Base-by-base conservation (phyloP, 441 rosid genomes). In the Heliophila coronopifolia region DNA sequence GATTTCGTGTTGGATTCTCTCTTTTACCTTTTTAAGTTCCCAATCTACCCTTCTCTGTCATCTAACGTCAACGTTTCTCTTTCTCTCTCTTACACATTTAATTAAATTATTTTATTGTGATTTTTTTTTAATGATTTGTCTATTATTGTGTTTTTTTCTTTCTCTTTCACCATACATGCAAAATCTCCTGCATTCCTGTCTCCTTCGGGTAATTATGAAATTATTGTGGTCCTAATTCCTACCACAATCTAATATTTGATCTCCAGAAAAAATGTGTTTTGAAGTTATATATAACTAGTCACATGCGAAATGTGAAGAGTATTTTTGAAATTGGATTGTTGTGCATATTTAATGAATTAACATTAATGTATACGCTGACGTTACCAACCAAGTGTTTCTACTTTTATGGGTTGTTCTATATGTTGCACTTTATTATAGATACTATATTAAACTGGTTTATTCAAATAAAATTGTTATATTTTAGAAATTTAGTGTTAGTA, bases 1-100 rank as follows among this genome's bases (percentile, higher is more conserved):
- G 69, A 65, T 65, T 65, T 65, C 59, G 64, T 58, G 63, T 65
- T 65, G 59, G 69, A 65, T 65, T 65, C 63, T 65, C 69, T 13
- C 7, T n/a, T n/a, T n/a, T 26, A 27, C 36, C 40, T 25, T 25
- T 1, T 49, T 20, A 41, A 57, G 36, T 64, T 56, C 54, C 69
- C 43, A 43, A 28, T 49, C 6, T 65, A 27, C 43, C 69, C 64
- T 25, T 25, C 28, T 25, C 49, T 51, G 22, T 30, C 64, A 24
- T 58, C 59, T 15, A 43, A 58, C 69, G 69, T 65, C 64, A 65
- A 57, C 69, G 43, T 50, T 55, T 54, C 55, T 46, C 6, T 36
- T 17, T 20, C 12, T 18, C 16, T 11, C 38, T 28, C 19, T 16
- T 6, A 12, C 36, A 7, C 11, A 13, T 15, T 17, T 25, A 2